phyloP scores from a whole-genome alignment of 148 eudicot genomes.

The Spergularia marina region DNA sequence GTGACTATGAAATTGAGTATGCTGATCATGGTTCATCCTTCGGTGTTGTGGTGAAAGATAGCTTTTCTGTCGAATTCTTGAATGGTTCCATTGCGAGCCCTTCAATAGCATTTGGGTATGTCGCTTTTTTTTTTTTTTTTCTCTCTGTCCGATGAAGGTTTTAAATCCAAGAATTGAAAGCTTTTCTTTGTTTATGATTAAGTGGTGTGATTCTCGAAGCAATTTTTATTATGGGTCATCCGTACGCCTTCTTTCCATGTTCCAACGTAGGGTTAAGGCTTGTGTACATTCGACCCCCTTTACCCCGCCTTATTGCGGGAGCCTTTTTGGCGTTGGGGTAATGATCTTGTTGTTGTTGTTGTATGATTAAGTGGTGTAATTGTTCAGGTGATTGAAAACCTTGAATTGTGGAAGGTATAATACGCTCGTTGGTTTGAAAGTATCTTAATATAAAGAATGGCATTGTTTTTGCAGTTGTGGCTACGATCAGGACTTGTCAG shows the following conservation, averaged over 20 bases:
- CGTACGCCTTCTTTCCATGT: too few species aligned
- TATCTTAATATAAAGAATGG: neutral
- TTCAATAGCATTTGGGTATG: conserved; percentile 73
- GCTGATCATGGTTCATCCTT: conserved; percentile 80
- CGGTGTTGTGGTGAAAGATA: conserved; percentile 75
- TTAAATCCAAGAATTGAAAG: neutral
- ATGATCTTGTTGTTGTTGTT: too few species aligned
- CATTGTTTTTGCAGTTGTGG: conserved; percentile 66
- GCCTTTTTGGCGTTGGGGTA: too few species aligned
- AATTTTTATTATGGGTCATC: too few species aligned
- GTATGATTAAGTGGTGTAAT: neutral
- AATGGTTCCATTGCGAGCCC: conserved; percentile 49
- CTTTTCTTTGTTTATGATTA: neutral
- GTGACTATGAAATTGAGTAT: conserved; percentile 84
- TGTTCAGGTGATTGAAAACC: neutral
- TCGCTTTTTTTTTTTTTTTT: neutral
- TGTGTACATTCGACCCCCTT: too few species aligned
- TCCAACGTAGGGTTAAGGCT: too few species aligned
- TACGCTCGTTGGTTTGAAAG: neutral
- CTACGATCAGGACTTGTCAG: conserved; percentile 69
- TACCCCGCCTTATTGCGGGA: too few species aligned
- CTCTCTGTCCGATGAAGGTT: neutral
- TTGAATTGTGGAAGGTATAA: neutral
- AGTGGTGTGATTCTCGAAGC: neutral
- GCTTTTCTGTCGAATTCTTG: conserved; percentile 44